Conservation (phyloP, 257 asterid genomes). For the Lycium barbarum region DNA sequence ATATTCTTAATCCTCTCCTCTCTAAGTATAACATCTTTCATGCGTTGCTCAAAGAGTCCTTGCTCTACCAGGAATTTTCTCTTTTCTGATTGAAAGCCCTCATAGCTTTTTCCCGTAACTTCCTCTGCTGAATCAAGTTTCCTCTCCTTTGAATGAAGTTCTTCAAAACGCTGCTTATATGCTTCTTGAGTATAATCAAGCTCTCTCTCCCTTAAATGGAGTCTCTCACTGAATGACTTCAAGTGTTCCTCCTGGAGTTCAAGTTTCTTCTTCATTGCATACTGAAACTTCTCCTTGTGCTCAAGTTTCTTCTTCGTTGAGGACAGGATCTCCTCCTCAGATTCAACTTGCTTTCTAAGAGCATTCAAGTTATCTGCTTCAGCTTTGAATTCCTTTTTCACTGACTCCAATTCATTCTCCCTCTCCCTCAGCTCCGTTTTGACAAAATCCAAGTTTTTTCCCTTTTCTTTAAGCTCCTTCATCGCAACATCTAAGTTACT, state of each 20-base stretch:
- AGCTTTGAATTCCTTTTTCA: slow-evolving; percentile 37
- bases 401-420: slow-evolving; percentile 22
- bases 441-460: background rate
- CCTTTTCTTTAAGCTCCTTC: slow-evolving; percentile 17
- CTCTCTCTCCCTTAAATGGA: slow-evolving; percentile 43
- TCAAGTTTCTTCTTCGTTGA: slow-evolving; percentile 39
- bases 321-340: background rate
- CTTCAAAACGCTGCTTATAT: slow-evolving; percentile 32
- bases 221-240: slow-evolving; percentile 33
- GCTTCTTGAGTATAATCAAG: slow-evolving; percentile 32
- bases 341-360: slow-evolving; percentile 28
- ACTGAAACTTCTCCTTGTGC: slow-evolving; percentile 30
- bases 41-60: slow-evolving; percentile 43
- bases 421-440: slow-evolving; percentile 30
- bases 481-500: background rate
- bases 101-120: slow-evolving; percentile 35
- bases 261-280: slow-evolving; percentile 34
- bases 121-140: slow-evolving; percentile 41
- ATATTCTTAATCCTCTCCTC: slow-evolving; percentile 41
- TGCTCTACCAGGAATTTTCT: slow-evolving; percentile 36
- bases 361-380: slow-evolving; percentile 30
- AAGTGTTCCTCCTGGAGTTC: slow-evolving; percentile 34
- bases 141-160: slow-evolving; percentile 48
- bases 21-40: slow-evolving; percentile 37
- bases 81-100: slow-evolving; percentile 44